phyloP scores from a whole-genome alignment of 495 filamentous ascomycete species.

The Platismatia glauca region DNA sequence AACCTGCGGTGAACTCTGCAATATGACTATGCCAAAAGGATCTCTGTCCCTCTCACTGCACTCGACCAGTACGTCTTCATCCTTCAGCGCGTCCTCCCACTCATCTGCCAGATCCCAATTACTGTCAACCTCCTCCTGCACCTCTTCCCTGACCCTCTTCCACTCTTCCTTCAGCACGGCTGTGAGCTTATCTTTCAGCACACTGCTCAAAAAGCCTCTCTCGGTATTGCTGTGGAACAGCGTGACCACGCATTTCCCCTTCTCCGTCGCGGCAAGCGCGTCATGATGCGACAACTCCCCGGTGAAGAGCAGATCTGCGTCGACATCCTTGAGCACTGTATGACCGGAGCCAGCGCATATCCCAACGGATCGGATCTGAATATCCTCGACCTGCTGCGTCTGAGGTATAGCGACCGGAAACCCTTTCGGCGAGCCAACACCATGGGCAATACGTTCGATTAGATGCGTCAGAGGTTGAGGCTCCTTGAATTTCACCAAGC shows the following conservation, averaged over 20 bases:
- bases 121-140: slow-evolving; percentile 27
- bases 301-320: slow-evolving; percentile 70
- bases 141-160: slow-evolving; percentile 36
- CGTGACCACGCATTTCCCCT: slow-evolving; percentile 75
- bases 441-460: slow-evolving; percentile 50
- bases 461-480: slow-evolving; percentile 52
- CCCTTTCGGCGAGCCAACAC: slow-evolving; percentile 54
- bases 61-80: slow-evolving; percentile 50
- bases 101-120: slow-evolving; percentile 30
- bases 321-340: slow-evolving; percentile 57
- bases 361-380: slow-evolving; percentile 49
- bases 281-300: slow-evolving; percentile 93
- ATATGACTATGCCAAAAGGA: slow-evolving; percentile 60
- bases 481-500: slow-evolving; percentile 53
- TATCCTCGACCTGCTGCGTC: slow-evolving; percentile 38
- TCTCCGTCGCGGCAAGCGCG: slow-evolving; percentile 74
- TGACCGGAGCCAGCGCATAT: slow-evolving; percentile 83
- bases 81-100: slow-evolving; percentile 38
- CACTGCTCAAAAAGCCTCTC: slow-evolving; percentile 62
- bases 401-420: slow-evolving; percentile 66
- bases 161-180: slow-evolving; percentile 46
- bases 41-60: slow-evolving; percentile 76
- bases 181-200: slow-evolving; percentile 58
- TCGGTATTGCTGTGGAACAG: slow-evolving; percentile 91
- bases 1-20: slow-evolving; percentile 29